Base-by-base conservation (phyloP, 2,329 filamentous ascomycete species). In the Lecanicillium sp. region DNA sequence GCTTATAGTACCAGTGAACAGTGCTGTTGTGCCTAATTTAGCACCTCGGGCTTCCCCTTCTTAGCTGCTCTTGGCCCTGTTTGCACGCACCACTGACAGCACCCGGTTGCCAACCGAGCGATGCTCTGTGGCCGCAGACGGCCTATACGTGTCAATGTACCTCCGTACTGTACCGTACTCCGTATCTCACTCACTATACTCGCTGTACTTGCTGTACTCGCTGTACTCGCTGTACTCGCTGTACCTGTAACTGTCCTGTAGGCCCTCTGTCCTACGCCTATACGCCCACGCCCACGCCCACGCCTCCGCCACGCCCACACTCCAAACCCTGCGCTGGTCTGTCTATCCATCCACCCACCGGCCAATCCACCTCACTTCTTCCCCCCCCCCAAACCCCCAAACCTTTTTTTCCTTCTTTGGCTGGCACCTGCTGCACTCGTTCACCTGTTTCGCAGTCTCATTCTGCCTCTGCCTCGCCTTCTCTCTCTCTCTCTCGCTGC, bases 401-500 rank as follows among this genome's bases (percentile, higher is more conserved):
- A 47, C 36, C 36, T 47, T 38, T 39, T 17, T 15, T 40, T 35
- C 37, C 9, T n/a, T 17, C 24, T 38, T 20, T 47, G 30, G 10
- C 21, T 40, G 30, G 36, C 35, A 35, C 40, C 36, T 38, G 35
- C 24, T 20, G 26, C 9, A 11, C 49, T 42, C 36, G 35, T 44
- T 51, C 43, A 39, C 50, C 43, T 51, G 38, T 30, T 41, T 50
- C 48, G 49, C 52, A 53, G 53, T 56, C 52, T 56, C 53, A 48
- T 44, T 26, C 41, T 50, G 15, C 37, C 39, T 12, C 17, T 48
- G 49, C 44, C 42, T 38, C 17, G 32, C 38, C 42, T 39, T 30
- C 39, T 35, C 51, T 52, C 61, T 59, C 55, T 51, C 57, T 52
- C 19, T 47, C 44, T 54, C 48, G 44, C 68, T 67, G 67, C 71